A percentile compares a stretch with the other conserved stretches of the same genome.
These are phyloP conservation scores for Lentinula detonsa DNA, from an alignment of 768 basidiomycete genomes.

Conservation along the genomic window DNA sequence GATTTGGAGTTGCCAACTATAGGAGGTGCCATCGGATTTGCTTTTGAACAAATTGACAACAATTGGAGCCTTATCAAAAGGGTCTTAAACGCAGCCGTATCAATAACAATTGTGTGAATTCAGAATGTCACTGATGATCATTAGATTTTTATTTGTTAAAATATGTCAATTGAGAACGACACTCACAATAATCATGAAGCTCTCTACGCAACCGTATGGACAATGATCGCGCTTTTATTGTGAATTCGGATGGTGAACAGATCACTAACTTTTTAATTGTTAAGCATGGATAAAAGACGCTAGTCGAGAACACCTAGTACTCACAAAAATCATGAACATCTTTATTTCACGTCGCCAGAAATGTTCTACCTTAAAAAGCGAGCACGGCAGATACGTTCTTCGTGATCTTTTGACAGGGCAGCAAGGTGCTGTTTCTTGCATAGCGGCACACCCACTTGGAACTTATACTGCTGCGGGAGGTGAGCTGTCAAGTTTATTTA, in stretches of 20 bases:
- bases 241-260: background rate
- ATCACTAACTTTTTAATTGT: background rate
- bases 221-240: background rate
- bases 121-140: too few species aligned
- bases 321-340: background rate
- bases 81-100: too few species aligned
- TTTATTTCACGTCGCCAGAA: background rate
- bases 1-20: background rate
- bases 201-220: too few species aligned
- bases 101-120: too few species aligned
- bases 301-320: background rate
- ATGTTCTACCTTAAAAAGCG: background rate
- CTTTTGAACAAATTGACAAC: background rate
- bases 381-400: background rate
- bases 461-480: background rate
- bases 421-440: background rate
- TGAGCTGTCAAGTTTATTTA: background rate
- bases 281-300: background rate
- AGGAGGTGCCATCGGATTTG: background rate
- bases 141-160: too few species aligned
- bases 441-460: background rate
- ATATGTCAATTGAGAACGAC: too few species aligned
- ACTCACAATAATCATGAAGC: too few species aligned
- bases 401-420: background rate
- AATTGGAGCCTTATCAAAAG: background rate